Evolutionary conservation across 352 stramenopile species (phyloP).

Genomic region (Thalassiosira livingstoniorum): DNA sequence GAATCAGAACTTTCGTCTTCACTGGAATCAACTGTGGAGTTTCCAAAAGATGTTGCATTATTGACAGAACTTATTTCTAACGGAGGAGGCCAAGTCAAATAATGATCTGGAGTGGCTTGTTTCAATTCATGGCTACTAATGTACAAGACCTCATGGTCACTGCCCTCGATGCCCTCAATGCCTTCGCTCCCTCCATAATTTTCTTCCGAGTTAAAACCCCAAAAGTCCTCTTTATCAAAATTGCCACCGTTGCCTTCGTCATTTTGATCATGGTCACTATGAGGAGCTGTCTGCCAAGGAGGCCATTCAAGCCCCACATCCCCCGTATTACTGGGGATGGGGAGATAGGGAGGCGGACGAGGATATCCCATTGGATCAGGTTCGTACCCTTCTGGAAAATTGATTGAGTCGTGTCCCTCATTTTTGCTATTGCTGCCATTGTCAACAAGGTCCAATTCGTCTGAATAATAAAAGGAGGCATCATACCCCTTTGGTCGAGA

Average conservation of each 20-base stretch:
- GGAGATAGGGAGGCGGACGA: neutral
- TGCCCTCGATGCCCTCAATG: neutral
- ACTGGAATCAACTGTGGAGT: slow-evolving; percentile 3
- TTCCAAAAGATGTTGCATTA: neutral
- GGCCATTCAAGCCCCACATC: no score
- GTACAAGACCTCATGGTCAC: neutral
- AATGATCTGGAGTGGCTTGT: slow-evolving; percentile 1
- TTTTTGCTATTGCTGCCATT: neutral
- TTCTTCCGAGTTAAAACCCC: neutral
- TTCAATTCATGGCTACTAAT: neutral
- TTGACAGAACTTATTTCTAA: neutral
- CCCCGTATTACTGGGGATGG: no score
- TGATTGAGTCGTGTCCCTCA: no score
- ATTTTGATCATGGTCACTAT: no score
- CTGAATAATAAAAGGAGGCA: neutral
- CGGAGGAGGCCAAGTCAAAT: neutral
- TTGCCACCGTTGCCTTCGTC: neutral
- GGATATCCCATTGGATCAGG: neutral
- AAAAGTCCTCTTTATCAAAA: neutral
- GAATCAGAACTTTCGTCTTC: neutral
- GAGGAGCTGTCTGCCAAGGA: no score
- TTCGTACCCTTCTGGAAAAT: neutral
- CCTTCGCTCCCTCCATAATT: neutral
- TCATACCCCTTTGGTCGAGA: neutral
- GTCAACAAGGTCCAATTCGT: no score